phyloP scores from a whole-genome alignment of 805 yeast species.

The Starmerella vitae region DNA sequence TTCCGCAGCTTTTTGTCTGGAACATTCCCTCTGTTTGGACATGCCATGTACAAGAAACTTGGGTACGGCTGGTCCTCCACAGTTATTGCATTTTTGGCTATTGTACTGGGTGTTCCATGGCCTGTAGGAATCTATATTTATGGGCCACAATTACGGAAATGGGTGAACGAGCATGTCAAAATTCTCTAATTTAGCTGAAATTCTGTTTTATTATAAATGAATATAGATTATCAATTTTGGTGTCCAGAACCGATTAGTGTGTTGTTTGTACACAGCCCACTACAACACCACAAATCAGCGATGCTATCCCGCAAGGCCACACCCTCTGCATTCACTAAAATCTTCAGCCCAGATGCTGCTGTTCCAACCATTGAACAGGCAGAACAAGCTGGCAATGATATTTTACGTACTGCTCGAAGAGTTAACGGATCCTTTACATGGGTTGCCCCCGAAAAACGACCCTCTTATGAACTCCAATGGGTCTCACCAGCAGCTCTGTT shows the following conservation, averaged over 20 bases:
- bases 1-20: constrained; percentile 56
- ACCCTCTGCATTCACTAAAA: constrained; percentile 25
- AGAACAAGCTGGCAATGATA: constrained; percentile 22
- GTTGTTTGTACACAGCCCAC: not conserved
- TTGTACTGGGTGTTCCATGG: constrained; percentile 48
- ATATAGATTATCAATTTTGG: not conserved
- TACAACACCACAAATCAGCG: not conserved
- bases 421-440: constrained; percentile 56
- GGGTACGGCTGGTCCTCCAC: constrained; percentile 65
- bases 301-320: constrained; percentile 15
- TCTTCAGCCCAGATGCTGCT: constrained; percentile 29
- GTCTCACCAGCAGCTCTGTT: constrained; percentile 46
- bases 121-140: constrained; percentile 43
- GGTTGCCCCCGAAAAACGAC: constrained; percentile 51
- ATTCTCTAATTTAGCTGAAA: not conserved
- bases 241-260: not conserved
- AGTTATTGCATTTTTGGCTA: constrained; percentile 43
- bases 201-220: not conserved
- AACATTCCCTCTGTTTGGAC: constrained; percentile 52
- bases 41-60: constrained; percentile 27
- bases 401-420: constrained; percentile 40
- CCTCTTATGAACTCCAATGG: constrained; percentile 34
- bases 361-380: constrained; percentile 31
- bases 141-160: constrained; percentile 43
- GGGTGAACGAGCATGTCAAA: constrained; percentile 36